Evolutionary conservation across 169 alveolate genomes (phyloP), one percentile per base, ranked within the genome.

Genomic region (Plasmodium fragile): DNA sequence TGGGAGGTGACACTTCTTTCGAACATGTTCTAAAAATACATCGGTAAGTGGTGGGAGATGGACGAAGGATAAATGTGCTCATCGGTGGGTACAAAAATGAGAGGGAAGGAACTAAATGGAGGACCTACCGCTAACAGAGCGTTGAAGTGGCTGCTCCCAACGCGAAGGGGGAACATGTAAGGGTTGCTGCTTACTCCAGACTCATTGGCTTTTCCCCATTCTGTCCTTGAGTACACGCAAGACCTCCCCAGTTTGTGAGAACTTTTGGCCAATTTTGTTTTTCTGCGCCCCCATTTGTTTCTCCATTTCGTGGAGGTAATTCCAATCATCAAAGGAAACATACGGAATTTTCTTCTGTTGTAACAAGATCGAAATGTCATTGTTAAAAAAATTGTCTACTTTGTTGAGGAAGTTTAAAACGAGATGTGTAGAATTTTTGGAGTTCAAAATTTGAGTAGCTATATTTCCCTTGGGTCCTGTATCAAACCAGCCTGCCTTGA

Each of bases 391-490:
- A 34, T 43, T 53, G 2, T 82, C 65, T 41, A 82, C 65, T 16
- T 73, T 85, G n/a, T 85, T 36, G 28, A 85, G 78, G 79, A 85
- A 85, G 69, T 85, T 72, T n/a, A 77, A 85, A 73, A 85, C 80
- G 3, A 22, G 78, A 6, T 45, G 43, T n/a, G 73, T 52, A 5
- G 11, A 52, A 49, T 72, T 18, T 85, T 85, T 85, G 3, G 93
- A 73, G 16, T 73, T 72, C 41, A 52, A 13, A 85, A 85, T 75
- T 3, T 85, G 93, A 43, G 72, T 85, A 75, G 93, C 84, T 85
- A 85, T 85, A 85, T 85, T 85, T 16, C 93, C 93, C 43, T 85
- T 85, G 45, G 93, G 83, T 4, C 93, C 93, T n/a, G 0, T 73
- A 49, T 73, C 78, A 85, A 85, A 85, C 93, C 93, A 85, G 0